phyloP scores from a whole-genome alignment of 352 stramenopile genomes.

The Phytopythium mirpurense region DNA sequence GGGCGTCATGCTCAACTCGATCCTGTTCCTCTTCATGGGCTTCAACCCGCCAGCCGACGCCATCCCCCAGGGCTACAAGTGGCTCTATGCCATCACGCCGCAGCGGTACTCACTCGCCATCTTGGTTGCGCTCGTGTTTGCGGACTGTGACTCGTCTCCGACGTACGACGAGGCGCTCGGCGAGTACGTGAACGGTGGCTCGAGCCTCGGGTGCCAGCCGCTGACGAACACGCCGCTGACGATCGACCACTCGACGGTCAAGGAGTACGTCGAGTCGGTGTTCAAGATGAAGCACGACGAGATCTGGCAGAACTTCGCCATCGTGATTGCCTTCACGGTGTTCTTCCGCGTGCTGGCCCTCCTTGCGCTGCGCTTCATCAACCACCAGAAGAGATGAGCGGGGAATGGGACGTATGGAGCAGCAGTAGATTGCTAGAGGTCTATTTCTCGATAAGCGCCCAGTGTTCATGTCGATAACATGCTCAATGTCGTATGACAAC shows the following conservation, averaged over 20 bases:
- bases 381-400: conserved; percentile 17
- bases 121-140: conserved; percentile 16
- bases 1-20: conserved; percentile 20
- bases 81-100: background rate
- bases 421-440: too few relatives aligned
- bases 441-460: too few relatives aligned
- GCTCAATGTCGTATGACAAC: too few relatives aligned
- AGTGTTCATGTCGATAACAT: too few relatives aligned
- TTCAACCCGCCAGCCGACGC: conserved; percentile 20
- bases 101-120: conserved; percentile 17
- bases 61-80: conserved; percentile 9
- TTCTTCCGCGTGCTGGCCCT: conserved; percentile 25
- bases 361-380: conserved; percentile 28
- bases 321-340: conserved; percentile 20
- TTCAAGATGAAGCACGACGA: conserved; percentile 33
- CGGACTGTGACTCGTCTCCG: conserved; percentile 12
- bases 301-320: conserved; percentile 15
- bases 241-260: conserved; percentile 15
- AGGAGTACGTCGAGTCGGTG: conserved; percentile 19
- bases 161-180: conserved; percentile 5
- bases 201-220: conserved; percentile 16
- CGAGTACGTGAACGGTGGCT: conserved; percentile 7
- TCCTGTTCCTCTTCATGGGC: conserved; percentile 29
- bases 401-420: too few relatives aligned
- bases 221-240: conserved; percentile 15